Percentiles rank a stretch among this genome's conserved stretches.
These are phyloP conservation scores for Monilinia vaccinii-corymbosi DNA, from an alignment of 2,329 filamentous ascomycete species.

Conservation along the genomic window DNA sequence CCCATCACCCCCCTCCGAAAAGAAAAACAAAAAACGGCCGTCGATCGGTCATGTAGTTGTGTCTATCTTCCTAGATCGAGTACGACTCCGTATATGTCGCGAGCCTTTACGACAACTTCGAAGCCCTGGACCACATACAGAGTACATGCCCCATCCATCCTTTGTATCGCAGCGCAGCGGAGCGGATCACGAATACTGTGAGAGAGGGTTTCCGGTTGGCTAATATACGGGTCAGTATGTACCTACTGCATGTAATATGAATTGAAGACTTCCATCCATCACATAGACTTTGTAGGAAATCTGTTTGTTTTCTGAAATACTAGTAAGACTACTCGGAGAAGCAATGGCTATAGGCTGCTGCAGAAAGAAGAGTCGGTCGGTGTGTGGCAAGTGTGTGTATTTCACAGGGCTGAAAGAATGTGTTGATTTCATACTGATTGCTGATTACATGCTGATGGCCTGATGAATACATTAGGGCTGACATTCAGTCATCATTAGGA, in stretches of 20 bases:
- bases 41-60: not conserved
- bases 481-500: conserved; percentile 6
- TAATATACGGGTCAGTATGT: not conserved
- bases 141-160: not conserved
- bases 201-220: not conserved
- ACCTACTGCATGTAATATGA: no score
- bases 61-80: not conserved
- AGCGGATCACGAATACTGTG: no score
- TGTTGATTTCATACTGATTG: conserved; percentile 1
- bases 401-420: conserved; percentile 4
- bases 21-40: not conserved
- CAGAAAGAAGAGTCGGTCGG: not conserved
- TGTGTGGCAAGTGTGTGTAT: not conserved
- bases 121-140: not conserved
- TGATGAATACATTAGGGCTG: conserved; percentile 14
- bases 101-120: not conserved
- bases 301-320: not conserved
- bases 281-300: not conserved
- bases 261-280: not conserved
- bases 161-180: not conserved
- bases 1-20: not conserved
- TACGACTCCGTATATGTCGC: not conserved
- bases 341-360: not conserved
- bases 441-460: not conserved
- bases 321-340: not conserved